Evolutionary conservation across 352 stramenopile species (phyloP).

Genomic region (Globisporangium viniferum): DNA sequence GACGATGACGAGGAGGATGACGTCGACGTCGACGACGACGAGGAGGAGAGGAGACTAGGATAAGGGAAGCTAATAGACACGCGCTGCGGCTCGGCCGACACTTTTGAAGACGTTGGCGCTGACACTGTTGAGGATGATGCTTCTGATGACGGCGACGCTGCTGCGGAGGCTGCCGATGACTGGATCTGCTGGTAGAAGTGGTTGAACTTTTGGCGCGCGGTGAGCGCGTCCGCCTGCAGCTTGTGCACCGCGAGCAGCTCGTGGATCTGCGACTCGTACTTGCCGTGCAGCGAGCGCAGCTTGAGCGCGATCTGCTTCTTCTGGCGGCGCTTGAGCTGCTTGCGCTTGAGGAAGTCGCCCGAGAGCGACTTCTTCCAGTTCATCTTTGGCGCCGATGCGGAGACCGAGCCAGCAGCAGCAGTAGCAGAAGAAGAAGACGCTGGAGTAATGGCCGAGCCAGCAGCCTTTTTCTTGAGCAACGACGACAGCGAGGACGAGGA

Average conservation of each 20-base stretch:
- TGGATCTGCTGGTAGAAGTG: conserved; percentile 21
- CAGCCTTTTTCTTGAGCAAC: neutral
- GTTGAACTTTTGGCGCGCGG: conserved; percentile 41
- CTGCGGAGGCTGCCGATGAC: neutral
- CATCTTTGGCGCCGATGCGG: neutral
- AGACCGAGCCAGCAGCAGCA: conserved; percentile 13
- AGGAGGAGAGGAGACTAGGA: conserved; percentile 9
- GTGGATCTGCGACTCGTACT: conserved; percentile 34
- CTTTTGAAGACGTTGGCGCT: neutral
- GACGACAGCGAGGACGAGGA: conserved; percentile 8
- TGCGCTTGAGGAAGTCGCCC: conserved; percentile 53
- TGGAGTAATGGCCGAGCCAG: neutral
- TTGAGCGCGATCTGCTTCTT: conserved; percentile 63
- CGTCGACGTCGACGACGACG: neutral
- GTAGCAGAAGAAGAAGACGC: neutral
- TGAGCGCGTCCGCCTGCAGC: conserved; percentile 45
- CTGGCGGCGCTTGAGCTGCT: conserved; percentile 69
- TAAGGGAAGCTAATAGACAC: conserved; percentile 22
- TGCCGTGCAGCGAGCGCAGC: conserved; percentile 45
- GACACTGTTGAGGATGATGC: neutral
- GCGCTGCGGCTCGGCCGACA: conserved; percentile 1
- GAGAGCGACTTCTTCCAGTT: conserved; percentile 58
- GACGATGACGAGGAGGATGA: conserved; percentile 19
- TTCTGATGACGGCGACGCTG: neutral
- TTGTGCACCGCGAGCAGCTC: conserved; percentile 48